Conservation (phyloP, 1,284 basidiomycete genomes). For the Vanrija sp. region DNA sequence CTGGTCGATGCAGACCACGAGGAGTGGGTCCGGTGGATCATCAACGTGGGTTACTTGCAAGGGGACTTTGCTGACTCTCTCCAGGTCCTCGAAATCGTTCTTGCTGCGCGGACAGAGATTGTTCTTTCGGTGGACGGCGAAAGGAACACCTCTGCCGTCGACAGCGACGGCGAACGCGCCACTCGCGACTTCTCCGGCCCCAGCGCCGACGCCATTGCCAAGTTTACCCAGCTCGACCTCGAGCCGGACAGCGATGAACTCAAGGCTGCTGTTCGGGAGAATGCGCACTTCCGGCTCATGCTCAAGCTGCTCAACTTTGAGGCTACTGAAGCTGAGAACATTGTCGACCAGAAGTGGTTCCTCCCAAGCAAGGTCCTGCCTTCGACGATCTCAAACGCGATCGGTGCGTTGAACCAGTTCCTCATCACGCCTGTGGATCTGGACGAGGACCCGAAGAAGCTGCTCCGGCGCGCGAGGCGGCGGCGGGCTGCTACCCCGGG, state of each 20-base stretch:
- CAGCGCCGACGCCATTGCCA: slow-evolving; percentile 65
- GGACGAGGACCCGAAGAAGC: slow-evolving; percentile 29
- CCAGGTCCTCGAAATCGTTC: slow-evolving; percentile 66
- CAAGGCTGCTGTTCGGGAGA: slow-evolving; percentile 68
- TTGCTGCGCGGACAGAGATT: slow-evolving; percentile 63
- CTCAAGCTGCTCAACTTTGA: slow-evolving; percentile 53
- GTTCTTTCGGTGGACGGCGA: slow-evolving; percentile 65
- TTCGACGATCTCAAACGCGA: slow-evolving; percentile 22
- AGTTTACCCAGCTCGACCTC: slow-evolving; percentile 77
- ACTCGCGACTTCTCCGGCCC: slow-evolving; percentile 51
- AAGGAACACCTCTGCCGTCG: slow-evolving; percentile 34
- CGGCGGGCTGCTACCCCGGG: slow-evolving; percentile 31
- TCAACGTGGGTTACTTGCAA: slow-evolving; percentile 58
- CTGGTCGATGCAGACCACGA: slow-evolving; percentile 64
- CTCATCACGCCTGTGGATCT: slow-evolving; percentile 22
- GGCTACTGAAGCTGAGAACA: slow-evolving; percentile 17
- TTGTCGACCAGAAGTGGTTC: slow-evolving; percentile 25
- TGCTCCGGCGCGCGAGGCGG: slow-evolving; percentile 54
- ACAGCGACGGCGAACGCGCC: slow-evolving; percentile 50
- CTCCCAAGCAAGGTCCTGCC: slow-evolving; percentile 31
- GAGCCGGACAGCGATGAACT: slow-evolving; percentile 68
- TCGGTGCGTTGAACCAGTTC: slow-evolving; percentile 37
- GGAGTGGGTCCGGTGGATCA: slow-evolving; percentile 71
- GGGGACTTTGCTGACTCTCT: slow-evolving; percentile 4
- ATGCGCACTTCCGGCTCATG: slow-evolving; percentile 74